phyloP scores from a whole-genome alignment of 2,329 filamentous ascomycete genomes.

The Aspergillus sergii region DNA sequence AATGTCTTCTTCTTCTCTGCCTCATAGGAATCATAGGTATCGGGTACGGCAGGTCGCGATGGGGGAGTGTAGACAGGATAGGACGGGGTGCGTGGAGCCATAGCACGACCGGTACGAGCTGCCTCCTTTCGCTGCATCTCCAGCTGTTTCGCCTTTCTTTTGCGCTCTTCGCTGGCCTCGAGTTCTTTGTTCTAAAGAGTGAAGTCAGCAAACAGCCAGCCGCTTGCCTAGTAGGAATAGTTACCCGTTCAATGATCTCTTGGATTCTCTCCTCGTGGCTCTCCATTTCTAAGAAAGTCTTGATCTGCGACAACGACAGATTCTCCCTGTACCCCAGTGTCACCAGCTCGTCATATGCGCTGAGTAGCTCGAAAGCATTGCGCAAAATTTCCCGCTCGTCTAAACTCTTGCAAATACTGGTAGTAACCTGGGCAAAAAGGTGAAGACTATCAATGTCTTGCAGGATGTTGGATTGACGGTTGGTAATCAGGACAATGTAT shows the following conservation, averaged over 20 bases:
- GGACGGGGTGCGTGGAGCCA: conserved; percentile 71
- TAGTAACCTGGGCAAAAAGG: conserved; percentile 95
- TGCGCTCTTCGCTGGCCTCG: conserved; percentile 96
- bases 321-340: conserved; percentile 96
- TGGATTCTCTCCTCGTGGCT: conserved; percentile 98
- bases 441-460: conserved; percentile 99
- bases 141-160: conserved; percentile 96
- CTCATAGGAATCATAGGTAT: conserved; percentile 92
- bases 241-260: conserved; percentile 89
- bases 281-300: conserved; percentile 99
- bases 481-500: conserved; percentile 99
- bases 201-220: conserved; percentile 25
- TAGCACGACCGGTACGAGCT: conserved; percentile 70
- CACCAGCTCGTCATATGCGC: conserved; percentile 95
- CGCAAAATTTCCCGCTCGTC: conserved; percentile 94
- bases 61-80: conserved; percentile 91
- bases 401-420: conserved; percentile 91
- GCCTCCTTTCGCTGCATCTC: conserved; percentile 99
- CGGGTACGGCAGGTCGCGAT: conserved; percentile 69
- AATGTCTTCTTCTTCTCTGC: conserved; percentile 94
- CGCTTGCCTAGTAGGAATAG: conserved; percentile 26
- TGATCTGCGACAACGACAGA: conserved; percentile 93
- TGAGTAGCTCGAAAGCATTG: conserved; percentile 94
- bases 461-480: conserved; percentile 97
- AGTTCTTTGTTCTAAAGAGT: conserved; percentile 85